A percentile compares a stretch with the other conserved stretches of the same genome.
Conservation (phyloP, 768 basidiomycete genomes). For the Chiua virens region DNA sequence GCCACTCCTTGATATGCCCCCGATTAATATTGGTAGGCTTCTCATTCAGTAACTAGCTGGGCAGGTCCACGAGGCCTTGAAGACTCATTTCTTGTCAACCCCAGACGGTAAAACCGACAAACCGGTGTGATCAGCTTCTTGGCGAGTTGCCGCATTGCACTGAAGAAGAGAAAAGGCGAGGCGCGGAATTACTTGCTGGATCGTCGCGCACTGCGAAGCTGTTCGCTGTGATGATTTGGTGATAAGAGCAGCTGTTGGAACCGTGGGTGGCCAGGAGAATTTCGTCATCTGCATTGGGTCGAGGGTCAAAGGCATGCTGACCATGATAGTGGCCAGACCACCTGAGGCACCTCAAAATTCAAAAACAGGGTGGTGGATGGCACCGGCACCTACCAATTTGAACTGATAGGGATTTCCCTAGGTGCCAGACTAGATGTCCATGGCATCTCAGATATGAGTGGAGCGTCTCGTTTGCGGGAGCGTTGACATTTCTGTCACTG, state of each 20-base stretch:
- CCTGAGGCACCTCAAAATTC: no score
- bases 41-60: background rate
- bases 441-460: background rate
- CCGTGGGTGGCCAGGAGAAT: background rate
- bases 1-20: background rate
- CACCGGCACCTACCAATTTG: no score
- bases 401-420: background rate
- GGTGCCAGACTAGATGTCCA: background rate
- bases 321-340: conserved; percentile 1
- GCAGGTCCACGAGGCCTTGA: background rate
- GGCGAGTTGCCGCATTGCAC: conserved; percentile 7
- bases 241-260: background rate
- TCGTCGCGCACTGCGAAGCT: background rate
- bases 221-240: conserved; percentile 1
- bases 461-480: no score
- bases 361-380: no score
- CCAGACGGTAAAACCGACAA: background rate
- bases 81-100: background rate
- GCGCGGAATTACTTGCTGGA: background rate
- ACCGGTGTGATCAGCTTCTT: background rate
- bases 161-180: background rate
- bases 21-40: conserved; percentile 1
- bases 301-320: conserved; percentile 37
- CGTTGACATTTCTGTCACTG: no score
- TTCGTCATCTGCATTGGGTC: conserved; percentile 12